These are phyloP conservation scores for Kwoniella bestiolae DNA, from an alignment of 768 basidiomycete species.

Conservation along the genomic window DNA sequence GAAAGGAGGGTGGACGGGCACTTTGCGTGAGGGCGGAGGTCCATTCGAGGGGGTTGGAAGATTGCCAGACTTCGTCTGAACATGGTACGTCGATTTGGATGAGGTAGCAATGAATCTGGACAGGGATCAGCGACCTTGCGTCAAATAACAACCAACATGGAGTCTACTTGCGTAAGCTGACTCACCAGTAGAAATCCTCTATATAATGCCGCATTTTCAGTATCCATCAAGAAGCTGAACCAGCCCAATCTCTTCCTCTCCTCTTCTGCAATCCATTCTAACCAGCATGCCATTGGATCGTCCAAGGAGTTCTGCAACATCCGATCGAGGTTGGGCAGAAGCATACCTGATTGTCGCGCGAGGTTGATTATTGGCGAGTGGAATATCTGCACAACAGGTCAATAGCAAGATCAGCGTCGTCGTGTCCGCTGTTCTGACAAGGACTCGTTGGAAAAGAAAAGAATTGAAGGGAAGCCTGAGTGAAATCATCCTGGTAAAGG, in stretches of 20 bases:
- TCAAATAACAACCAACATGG: not conserved
- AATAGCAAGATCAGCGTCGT: not conserved
- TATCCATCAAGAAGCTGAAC: conserved; percentile 34
- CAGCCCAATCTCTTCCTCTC: conserved; percentile 27
- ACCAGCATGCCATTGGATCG: conserved; percentile 30
- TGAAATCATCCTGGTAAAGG: too few relatives aligned
- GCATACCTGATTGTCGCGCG: conserved; percentile 23
- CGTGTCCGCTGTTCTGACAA: too few relatives aligned
- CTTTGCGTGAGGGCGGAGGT: not conserved
- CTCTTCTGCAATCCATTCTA: conserved; percentile 32
- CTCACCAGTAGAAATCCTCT: conserved; percentile 18
- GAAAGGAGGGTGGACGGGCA: conserved; percentile 17
- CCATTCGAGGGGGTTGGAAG: conserved; percentile 15
- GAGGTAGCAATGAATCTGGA: conserved; percentile 23
- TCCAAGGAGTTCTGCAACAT: not conserved
- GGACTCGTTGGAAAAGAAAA: too few relatives aligned
- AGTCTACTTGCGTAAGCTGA: too few relatives aligned
- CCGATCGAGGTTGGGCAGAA: conserved; percentile 17
- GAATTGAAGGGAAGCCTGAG: not conserved
- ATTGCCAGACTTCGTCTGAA: conserved; percentile 14
- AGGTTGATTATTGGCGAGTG: conserved; percentile 29
- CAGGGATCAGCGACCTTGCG: not conserved
- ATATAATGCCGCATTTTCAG: conserved; percentile 31
- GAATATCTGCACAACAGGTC: conserved; percentile 22
- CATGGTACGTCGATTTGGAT: conserved; percentile 22